A percentile compares a stretch with the other conserved stretches of the same genome.
Evolutionary conservation across 2,329 filamentous ascomycete genomes (phyloP).

Genomic region (Metarhizium rileyi): DNA sequence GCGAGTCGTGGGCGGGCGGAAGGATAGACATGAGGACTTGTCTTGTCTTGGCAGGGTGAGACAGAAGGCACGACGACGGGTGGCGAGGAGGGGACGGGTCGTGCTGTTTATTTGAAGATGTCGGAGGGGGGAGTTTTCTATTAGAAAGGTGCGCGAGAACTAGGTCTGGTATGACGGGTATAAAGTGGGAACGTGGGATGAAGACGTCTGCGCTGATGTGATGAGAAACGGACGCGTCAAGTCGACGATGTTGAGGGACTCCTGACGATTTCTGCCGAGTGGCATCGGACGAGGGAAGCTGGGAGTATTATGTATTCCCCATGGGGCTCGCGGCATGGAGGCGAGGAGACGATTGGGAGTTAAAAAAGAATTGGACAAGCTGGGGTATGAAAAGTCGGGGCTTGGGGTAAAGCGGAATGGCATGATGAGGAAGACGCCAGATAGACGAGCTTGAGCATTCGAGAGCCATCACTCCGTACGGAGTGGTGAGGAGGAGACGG

Average conservation of each 20-base stretch:
- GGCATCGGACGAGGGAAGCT: background rate
- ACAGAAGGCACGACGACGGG: background rate
- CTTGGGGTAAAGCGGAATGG: background rate
- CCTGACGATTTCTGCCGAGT: background rate
- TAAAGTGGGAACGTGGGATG: background rate
- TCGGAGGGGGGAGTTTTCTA: background rate
- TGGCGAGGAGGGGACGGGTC: background rate
- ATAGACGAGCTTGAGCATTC: background rate
- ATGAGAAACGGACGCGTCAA: background rate
- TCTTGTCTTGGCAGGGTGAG: background rate
- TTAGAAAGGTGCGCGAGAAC: background rate
- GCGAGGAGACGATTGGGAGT: background rate
- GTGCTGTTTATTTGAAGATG: background rate
- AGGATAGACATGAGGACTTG: slow-evolving; percentile 20
- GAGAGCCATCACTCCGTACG: background rate
- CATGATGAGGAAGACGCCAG: background rate
- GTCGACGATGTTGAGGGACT: background rate
- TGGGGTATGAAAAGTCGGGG: background rate
- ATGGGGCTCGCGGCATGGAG: too few relatives aligned
- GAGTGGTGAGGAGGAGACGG: too few relatives aligned
- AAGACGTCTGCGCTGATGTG: background rate
- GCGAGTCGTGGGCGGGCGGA: slow-evolving; percentile 17
- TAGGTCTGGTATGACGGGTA: background rate
- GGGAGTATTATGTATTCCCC: slow-evolving; percentile 1
- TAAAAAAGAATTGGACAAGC: background rate